These are phyloP conservation scores for Exophiala bonariae DNA, from an alignment of 2,329 filamentous ascomycete genomes.

Conservation along the genomic window DNA sequence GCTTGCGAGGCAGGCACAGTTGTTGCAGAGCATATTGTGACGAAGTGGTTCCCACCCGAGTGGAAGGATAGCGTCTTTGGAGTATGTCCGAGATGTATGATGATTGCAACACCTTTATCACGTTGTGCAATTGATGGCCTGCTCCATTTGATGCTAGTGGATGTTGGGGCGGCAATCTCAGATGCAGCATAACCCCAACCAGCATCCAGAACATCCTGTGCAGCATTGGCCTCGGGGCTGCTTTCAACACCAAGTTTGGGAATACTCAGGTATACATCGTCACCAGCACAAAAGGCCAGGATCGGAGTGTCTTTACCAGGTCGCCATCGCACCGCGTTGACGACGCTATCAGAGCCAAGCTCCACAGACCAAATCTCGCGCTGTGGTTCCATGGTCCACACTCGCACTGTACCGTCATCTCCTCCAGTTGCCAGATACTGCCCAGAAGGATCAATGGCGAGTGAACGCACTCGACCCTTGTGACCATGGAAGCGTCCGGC, in stretches of 20 bases:
- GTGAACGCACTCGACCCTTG: slow-evolving; percentile 79
- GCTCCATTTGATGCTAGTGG: slow-evolving; percentile 67
- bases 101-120: slow-evolving; percentile 73
- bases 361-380: slow-evolving; percentile 84
- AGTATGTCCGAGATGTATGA: slow-evolving; percentile 74
- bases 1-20: slow-evolving; percentile 57
- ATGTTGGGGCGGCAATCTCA: slow-evolving; percentile 58
- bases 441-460: slow-evolving; percentile 82
- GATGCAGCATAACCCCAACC: slow-evolving; percentile 89
- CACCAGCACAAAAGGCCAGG: slow-evolving; percentile 78
- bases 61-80: slow-evolving; percentile 95
- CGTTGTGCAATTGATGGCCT: slow-evolving; percentile 73
- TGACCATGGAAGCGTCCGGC: slow-evolving; percentile 87
- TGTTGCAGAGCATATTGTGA: slow-evolving; percentile 75
- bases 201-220: slow-evolving; percentile 74
- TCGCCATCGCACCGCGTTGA: slow-evolving; percentile 87
- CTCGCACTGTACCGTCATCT: slow-evolving; percentile 86
- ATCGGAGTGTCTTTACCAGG: slow-evolving; percentile 79
- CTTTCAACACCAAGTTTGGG: slow-evolving; percentile 54
- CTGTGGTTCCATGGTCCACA: slow-evolving; percentile 86
- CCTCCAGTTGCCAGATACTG: slow-evolving; percentile 87
- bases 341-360: slow-evolving; percentile 70
- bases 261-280: slow-evolving; percentile 81
- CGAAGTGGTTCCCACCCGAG: slow-evolving; percentile 87
- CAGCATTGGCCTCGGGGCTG: slow-evolving; percentile 55